Conservation (phyloP, 2,329 filamentous ascomycete species). For the Penicillium sp. region DNA sequence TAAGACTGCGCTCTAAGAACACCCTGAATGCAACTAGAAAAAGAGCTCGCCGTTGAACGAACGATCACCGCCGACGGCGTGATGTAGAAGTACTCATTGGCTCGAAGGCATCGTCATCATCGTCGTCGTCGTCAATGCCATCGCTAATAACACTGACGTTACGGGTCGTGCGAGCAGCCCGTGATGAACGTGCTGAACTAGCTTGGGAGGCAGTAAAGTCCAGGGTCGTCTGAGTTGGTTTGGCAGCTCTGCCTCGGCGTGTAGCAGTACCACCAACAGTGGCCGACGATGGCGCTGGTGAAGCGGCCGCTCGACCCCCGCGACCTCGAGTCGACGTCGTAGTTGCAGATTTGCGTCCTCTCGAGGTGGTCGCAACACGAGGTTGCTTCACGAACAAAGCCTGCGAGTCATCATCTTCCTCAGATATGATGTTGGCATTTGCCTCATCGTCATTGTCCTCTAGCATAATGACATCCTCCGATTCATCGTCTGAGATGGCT, state of each 20-base stretch:
- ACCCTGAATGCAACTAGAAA: slow-evolving; percentile 13
- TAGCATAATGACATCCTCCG: slow-evolving; percentile 49
- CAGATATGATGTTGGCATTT: slow-evolving; percentile 37
- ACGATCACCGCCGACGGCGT: slow-evolving; percentile 35
- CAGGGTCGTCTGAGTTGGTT: slow-evolving; percentile 48
- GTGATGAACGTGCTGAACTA: slow-evolving; percentile 37
- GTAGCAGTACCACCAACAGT: slow-evolving; percentile 37
- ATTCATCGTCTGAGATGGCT: slow-evolving; percentile 46
- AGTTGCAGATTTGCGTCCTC: slow-evolving; percentile 34
- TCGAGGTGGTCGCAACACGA: slow-evolving; percentile 33
- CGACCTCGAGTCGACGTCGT: slow-evolving; percentile 34
- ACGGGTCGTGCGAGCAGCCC: slow-evolving; percentile 41
- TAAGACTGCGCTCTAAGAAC: not conserved
- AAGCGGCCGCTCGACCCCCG: slow-evolving; percentile 36
- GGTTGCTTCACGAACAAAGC: slow-evolving; percentile 51
- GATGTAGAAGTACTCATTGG: slow-evolving; percentile 38
- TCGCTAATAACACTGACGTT: slow-evolving; percentile 47
- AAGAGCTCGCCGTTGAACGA: not conserved
- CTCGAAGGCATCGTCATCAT: slow-evolving; percentile 55
- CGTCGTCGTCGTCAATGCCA: slow-evolving; percentile 49
- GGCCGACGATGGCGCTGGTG: slow-evolving; percentile 43
- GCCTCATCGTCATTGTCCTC: slow-evolving; percentile 42
- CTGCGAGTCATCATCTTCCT: slow-evolving; percentile 46
- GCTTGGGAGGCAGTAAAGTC: slow-evolving; percentile 50
- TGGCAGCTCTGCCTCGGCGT: slow-evolving; percentile 35